Conservation (phyloP, 371 early-diverging fungal genomes). For the Rhizopus delemar region DNA sequence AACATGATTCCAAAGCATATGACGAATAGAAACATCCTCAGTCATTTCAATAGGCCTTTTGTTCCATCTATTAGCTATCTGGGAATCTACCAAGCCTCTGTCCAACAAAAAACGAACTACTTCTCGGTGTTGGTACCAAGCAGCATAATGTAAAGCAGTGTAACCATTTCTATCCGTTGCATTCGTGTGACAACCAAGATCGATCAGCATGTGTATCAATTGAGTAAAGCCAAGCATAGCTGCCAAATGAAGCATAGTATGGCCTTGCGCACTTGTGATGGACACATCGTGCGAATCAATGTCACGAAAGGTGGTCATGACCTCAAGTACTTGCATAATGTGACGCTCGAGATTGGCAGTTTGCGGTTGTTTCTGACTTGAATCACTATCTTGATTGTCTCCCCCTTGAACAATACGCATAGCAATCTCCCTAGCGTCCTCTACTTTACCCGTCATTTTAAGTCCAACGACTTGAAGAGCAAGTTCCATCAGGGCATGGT, state of each 20-base stretch:
- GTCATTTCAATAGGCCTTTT: constrained; percentile 37
- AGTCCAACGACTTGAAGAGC: constrained; percentile 83
- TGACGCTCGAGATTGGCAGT: constrained; percentile 29
- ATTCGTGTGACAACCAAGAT: constrained; percentile 36
- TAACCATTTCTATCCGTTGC: constrained; percentile 35
- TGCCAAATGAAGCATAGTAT: constrained; percentile 51
- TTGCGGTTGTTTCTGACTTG: neutral
- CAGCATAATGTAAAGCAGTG: constrained; percentile 31
- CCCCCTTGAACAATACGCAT: constrained; percentile 73
- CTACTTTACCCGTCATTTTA: constrained; percentile 75
- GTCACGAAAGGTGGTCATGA: constrained; percentile 43
- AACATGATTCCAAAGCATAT: constrained; percentile 17
- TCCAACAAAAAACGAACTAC: constrained; percentile 31
- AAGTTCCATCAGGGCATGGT: constrained; percentile 79
- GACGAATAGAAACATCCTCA: constrained; percentile 17
- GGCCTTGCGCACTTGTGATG: constrained; percentile 38
- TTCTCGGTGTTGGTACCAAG: constrained; percentile 20
- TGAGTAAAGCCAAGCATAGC: constrained; percentile 40
- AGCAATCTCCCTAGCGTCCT: constrained; percentile 68
- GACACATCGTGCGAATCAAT: constrained; percentile 39
- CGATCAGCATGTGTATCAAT: constrained; percentile 28
- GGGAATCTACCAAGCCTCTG: constrained; percentile 30
- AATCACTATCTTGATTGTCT: constrained; percentile 2
- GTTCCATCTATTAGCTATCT: constrained; percentile 29
- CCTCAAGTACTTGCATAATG: constrained; percentile 45